phyloP scores from a whole-genome alignment of 306 rosid species.

The Sechiopsis laciniata region DNA sequence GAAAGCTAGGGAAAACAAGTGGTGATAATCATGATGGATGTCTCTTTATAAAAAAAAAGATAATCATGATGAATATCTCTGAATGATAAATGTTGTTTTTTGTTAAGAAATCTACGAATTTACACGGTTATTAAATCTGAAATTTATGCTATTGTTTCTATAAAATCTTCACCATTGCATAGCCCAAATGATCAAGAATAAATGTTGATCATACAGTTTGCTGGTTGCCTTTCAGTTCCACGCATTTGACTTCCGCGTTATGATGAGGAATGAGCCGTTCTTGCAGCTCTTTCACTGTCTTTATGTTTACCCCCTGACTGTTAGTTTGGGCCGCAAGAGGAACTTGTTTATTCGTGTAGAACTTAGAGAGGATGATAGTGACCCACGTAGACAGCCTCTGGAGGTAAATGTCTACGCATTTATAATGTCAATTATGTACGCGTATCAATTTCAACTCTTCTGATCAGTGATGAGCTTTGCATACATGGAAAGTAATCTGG shows the following conservation, averaged over 20 bases:
- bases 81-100: too few species aligned
- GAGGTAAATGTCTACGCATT: constrained; percentile 46
- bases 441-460: constrained; percentile 2
- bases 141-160: not conserved
- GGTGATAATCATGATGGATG: not conserved
- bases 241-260: constrained; percentile 95
- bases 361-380: constrained; percentile 87
- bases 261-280: constrained; percentile 93
- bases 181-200: not conserved
- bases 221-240: constrained; percentile 70
- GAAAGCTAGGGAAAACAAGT: not conserved
- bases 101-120: too few species aligned
- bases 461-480: not conserved
- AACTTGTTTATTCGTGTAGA: constrained; percentile 85
- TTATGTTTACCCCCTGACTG: constrained; percentile 82
- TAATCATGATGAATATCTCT: not conserved
- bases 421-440: not conserved
- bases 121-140: not conserved
- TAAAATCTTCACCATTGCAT: not conserved
- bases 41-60: too few species aligned
- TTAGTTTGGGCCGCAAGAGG: constrained; percentile 93
- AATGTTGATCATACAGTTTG: constrained; percentile 15
- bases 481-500: constrained; percentile 16
- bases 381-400: constrained; percentile 76
- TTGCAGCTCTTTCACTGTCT: constrained; percentile 97